Evolutionary conservation across 352 stramenopile genomes (phyloP), one percentile per base, ranked within the genome.

Genomic region (Phytophthora ramorum): DNA sequence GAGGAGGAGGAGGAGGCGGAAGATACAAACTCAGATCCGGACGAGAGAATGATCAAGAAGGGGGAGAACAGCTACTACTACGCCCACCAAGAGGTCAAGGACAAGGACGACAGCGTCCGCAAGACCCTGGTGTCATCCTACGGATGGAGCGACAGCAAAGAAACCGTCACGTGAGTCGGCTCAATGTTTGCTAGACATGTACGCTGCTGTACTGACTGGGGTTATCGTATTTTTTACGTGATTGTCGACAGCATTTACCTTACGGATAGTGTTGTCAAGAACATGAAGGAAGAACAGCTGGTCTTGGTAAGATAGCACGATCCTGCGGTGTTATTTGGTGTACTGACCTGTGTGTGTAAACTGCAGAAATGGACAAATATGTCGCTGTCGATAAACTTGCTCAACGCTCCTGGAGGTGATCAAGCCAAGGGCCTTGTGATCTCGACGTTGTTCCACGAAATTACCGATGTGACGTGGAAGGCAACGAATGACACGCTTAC

Each of bases 21-120:
- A n/a, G 56, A 75, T 6, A 49, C 54, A 2, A 61, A 41, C 12
- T 90, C 78, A 38, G 66, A 66, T 54, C 75, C 81, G 41, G 78
- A 93, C 17, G 86, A 92, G 44, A 92, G 79, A 22, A 75, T 87
- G 57, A 24, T 89, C 24, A 74, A 73, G 45, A 92, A 92, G 57
- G 88, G 88, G 35, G 75, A 85, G 22, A 80, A 95, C 72, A 94
- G 86, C 73, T 96, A 96, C 75, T 94, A 93, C 69, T 96, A 94
- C 66, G 75, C 83, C 9, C 86, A 91, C 16, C 75, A 64, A 54
- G 66, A 76, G 13, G 43, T 62, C 26, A 76, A 74, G 13, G 56
- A 61, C 24, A 34, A 62, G 19, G 51, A 52, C 8, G 55, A 74
- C 20, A 37, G 43, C 14, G 52, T 81, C 41, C 74, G 73, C 22